phyloP scores from a whole-genome alignment of 2,329 filamentous ascomycete genomes.

The Penicillium frequentans region DNA sequence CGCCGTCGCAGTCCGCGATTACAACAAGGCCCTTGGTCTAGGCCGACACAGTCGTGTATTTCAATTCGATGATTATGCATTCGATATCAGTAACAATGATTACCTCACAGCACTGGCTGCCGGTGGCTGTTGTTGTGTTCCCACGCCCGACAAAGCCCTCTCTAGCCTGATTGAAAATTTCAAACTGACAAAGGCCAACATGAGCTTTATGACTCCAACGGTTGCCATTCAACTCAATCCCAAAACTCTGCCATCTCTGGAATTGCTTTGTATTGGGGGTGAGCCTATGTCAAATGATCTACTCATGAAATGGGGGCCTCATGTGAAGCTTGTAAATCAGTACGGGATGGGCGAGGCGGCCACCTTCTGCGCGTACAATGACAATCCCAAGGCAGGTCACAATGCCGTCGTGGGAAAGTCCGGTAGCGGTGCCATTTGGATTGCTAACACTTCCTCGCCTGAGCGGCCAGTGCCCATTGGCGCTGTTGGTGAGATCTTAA shows the following conservation, averaged over 20 bases:
- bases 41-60: conserved; percentile 21
- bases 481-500: conserved; percentile 29
- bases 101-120: conserved; percentile 20
- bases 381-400: conserved; percentile 9
- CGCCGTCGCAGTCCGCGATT: conserved; percentile 21
- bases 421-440: conserved; percentile 27
- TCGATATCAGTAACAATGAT: conserved; percentile 31
- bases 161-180: conserved; percentile 17
- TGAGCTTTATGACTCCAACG: conserved; percentile 26
- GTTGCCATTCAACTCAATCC: conserved; percentile 24
- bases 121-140: conserved; percentile 29
- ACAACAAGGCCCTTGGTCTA: conserved; percentile 18
- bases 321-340: conserved; percentile 23
- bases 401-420: conserved; percentile 17
- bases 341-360: conserved; percentile 31
- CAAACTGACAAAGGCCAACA: conserved; percentile 21
- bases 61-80: conserved; percentile 29
- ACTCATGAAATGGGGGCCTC: conserved; percentile 16
- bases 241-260: conserved; percentile 16
- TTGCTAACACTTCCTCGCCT: conserved; percentile 22
- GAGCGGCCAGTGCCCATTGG: conserved; percentile 26
- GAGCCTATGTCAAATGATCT: conserved; percentile 26
- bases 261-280: conserved; percentile 27
- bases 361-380: conserved; percentile 24
- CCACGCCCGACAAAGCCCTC: conserved; percentile 7